Evolutionary conservation across 129 eudicot species (phyloP).

Genomic region (Saposhnikovia divaricata): DNA sequence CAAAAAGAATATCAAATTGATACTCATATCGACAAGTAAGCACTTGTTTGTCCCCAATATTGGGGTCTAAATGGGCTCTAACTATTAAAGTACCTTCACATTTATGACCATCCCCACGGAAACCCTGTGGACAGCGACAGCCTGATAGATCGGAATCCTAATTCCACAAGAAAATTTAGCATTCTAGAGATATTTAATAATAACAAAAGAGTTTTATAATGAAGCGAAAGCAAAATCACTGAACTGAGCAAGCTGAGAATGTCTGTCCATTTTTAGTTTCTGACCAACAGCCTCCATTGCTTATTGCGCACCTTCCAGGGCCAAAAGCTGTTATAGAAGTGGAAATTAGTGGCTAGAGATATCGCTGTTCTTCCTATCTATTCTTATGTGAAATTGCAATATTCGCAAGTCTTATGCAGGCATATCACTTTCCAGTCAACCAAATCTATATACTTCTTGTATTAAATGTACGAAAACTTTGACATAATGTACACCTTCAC

Average conservation of each 20-base stretch:
- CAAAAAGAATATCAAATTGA: neutral
- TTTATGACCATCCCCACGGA: slow-evolving; percentile 68
- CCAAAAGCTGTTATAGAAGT: slow-evolving; percentile 59
- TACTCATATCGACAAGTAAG: neutral
- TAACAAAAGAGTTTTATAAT: neutral
- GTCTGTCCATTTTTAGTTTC: slow-evolving; percentile 53
- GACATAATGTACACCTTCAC: slow-evolving; percentile 42
- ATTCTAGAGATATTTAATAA: neutral
- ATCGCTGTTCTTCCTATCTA: neutral
- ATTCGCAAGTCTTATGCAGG: neutral
- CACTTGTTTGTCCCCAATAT: neutral
- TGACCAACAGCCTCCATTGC: slow-evolving; percentile 93
- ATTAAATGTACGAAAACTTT: neutral
- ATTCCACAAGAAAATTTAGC: slow-evolving; percentile 1
- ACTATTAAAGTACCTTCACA: slow-evolving; percentile 50
- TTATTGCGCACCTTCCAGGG: slow-evolving; percentile 73
- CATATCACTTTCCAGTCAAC: neutral
- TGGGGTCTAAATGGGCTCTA: neutral
- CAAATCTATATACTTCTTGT: neutral
- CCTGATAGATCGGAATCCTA: slow-evolving; percentile 66
- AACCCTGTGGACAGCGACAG: slow-evolving; percentile 82
- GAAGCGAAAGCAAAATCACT: slow-evolving; percentile 9
- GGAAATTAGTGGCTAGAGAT: neutral
- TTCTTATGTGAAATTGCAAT: neutral
- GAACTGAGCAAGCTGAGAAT: slow-evolving; percentile 81